These are phyloP conservation scores for Sporothrix pseudoabietina DNA, from an alignment of 2,329 filamentous ascomycete species.

Conservation along the genomic window DNA sequence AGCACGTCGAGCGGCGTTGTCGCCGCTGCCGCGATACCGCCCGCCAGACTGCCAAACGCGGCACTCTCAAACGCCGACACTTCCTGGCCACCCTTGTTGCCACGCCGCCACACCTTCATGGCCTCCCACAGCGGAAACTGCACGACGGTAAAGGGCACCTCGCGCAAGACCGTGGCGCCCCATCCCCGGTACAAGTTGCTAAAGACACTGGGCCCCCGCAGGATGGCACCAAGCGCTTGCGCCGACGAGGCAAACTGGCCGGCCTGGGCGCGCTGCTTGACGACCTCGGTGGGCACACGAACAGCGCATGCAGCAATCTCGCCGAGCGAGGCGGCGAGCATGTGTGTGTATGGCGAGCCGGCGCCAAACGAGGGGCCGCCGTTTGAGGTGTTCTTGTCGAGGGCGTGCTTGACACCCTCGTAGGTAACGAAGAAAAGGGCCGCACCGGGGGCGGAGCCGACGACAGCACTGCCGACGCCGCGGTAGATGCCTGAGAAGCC, in stretches of 20 bases:
- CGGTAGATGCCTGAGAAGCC: slow-evolving; percentile 92
- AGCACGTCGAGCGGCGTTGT: slow-evolving; percentile 95
- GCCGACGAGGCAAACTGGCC: slow-evolving; percentile 72
- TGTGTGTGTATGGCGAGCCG: slow-evolving; percentile 59
- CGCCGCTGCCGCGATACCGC: slow-evolving; percentile 79
- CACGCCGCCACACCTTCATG: slow-evolving; percentile 71
- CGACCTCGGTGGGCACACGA: slow-evolving; percentile 90
- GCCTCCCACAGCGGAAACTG: slow-evolving; percentile 98
- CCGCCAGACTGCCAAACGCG: slow-evolving; percentile 79
- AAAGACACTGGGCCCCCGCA: slow-evolving; percentile 65
- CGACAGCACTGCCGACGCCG: slow-evolving; percentile 83
- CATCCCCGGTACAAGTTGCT: slow-evolving; percentile 89
- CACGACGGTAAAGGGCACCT: slow-evolving; percentile 95
- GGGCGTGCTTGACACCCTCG: slow-evolving; percentile 68
- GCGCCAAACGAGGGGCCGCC: slow-evolving; percentile 35
- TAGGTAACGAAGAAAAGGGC: slow-evolving; percentile 98
- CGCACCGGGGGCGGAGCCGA: slow-evolving; percentile 89
- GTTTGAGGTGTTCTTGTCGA: slow-evolving; percentile 40
- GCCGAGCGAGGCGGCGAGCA: slow-evolving; percentile 80
- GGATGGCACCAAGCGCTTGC: slow-evolving; percentile 69
- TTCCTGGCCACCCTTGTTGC: slow-evolving; percentile 40
- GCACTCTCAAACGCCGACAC: slow-evolving; percentile 78
- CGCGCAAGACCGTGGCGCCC: slow-evolving; percentile 87
- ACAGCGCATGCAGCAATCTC: slow-evolving; percentile 92
- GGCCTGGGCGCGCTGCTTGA: slow-evolving; percentile 96